Conservation (phyloP, 805 yeast genomes). For the Metschnikowia sp. region DNA sequence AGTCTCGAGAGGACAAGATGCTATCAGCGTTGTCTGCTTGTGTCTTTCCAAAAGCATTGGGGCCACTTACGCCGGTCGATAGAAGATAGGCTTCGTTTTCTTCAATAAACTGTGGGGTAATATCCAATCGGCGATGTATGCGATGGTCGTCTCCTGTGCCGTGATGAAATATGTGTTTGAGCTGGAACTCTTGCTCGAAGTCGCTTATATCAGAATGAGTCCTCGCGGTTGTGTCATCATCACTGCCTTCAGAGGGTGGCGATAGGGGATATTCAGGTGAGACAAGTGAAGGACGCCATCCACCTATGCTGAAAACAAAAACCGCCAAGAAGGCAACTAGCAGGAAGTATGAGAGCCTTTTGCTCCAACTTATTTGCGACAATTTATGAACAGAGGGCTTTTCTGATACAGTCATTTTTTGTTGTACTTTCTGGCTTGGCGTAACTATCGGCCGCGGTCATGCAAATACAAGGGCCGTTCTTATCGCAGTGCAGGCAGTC, state of each 20-base stretch:
- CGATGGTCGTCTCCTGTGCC: conserved; percentile 46
- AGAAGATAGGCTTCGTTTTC: conserved; percentile 9
- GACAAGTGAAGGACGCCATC: too few species aligned
- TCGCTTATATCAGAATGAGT: not conserved
- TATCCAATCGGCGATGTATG: conserved; percentile 48
- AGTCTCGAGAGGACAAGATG: conserved; percentile 24
- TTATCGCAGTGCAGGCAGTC: conserved; percentile 3
- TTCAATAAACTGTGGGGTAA: conserved; percentile 40
- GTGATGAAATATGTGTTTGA: conserved; percentile 62
- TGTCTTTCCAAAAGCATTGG: not conserved
- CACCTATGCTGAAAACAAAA: too few species aligned
- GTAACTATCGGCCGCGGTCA: conserved; percentile 2
- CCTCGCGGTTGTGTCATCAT: not conserved
- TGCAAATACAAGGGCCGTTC: not conserved
- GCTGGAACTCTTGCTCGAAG: conserved; percentile 19
- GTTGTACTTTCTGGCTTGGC: not conserved
- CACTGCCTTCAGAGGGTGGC: not conserved
- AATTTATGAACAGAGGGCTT: too few species aligned
- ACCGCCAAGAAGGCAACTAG: too few species aligned
- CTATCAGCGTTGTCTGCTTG: not conserved
- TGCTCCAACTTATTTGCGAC: too few species aligned
- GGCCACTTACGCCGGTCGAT: not conserved
- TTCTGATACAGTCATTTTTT: too few species aligned
- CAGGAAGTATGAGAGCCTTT: too few species aligned
- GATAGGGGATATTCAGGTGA: not conserved